Percentiles rank a stretch among this genome's conserved stretches.
These are phyloP conservation scores for Ampelomyces quisqualis DNA, from an alignment of 2,329 filamentous ascomycete genomes.

Conservation along the genomic window DNA sequence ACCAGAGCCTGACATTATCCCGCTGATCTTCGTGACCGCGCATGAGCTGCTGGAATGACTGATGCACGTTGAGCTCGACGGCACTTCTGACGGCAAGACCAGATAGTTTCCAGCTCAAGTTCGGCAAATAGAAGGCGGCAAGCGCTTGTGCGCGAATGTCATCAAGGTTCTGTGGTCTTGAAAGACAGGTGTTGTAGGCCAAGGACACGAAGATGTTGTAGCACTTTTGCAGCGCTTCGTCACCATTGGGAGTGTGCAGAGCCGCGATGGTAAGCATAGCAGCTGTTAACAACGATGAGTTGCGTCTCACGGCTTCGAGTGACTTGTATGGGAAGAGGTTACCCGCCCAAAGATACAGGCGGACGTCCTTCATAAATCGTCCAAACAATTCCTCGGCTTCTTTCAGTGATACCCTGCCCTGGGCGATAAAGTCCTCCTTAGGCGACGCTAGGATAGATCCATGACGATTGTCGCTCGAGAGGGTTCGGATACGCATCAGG, in stretches of 20 bases:
- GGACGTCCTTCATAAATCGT: slow-evolving; percentile 34
- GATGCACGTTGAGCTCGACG: slow-evolving; percentile 46
- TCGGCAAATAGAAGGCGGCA: slow-evolving; percentile 46
- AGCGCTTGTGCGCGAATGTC: slow-evolving; percentile 44
- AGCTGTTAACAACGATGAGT: slow-evolving; percentile 36
- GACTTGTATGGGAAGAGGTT: slow-evolving; percentile 34
- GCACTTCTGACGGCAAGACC: slow-evolving; percentile 44
- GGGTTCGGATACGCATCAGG: slow-evolving; percentile 36
- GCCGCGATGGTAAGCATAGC: slow-evolving; percentile 35
- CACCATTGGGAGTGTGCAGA: slow-evolving; percentile 30
- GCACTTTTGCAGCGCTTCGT: slow-evolving; percentile 34
- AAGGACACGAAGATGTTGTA: slow-evolving; percentile 38
- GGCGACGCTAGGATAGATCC: slow-evolving; percentile 28
- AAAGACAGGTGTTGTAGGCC: slow-evolving; percentile 37
- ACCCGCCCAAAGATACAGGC: slow-evolving; percentile 38
- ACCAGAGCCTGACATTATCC: slow-evolving; percentile 45
- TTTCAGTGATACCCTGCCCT: slow-evolving; percentile 26
- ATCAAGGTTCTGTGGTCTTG: slow-evolving; percentile 42
- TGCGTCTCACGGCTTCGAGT: slow-evolving; percentile 30
- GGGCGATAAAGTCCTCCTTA: slow-evolving; percentile 37
- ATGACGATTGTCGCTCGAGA: slow-evolving; percentile 30
- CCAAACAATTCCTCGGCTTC: slow-evolving; percentile 37
- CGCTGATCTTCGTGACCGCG: slow-evolving; percentile 38
- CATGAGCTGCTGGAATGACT: slow-evolving; percentile 40
- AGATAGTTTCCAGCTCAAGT: slow-evolving; percentile 45